Base-by-base conservation (phyloP, 257 asterid genomes). In the Voacanga thouarsii region DNA sequence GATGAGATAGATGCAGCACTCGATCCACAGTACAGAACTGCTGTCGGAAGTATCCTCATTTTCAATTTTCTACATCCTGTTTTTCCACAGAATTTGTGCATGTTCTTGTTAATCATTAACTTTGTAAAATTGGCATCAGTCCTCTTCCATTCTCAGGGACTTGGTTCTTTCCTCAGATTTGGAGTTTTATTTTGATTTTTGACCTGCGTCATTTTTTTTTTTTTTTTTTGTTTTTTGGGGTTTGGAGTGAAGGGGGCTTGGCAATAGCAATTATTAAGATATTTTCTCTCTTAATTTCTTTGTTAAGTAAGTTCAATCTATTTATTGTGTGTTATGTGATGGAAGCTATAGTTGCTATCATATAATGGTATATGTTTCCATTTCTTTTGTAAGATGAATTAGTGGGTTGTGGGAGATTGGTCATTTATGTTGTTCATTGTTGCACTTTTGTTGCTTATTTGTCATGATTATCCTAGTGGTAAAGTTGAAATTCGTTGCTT, bases 1-100 rank as follows among this genome's bases (percentile, higher is more conserved):
- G 99, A 96, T 77, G 99, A 96, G 89, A 96, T 96, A 64, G 99
- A 96, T 85, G 99, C 99, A 39, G 99, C 99, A 39, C 94, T 96
- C 44, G 99, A 96, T 89, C 98, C 99, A 69, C 99, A 96, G 83
- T 96, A 96, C 89, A 87, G 99, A 89, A 96, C 99, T 28, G 98
- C 99, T 37, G 99, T 96, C 2, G 99, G 99, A 78, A 89, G 99
- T 96, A 96, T 96, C 99, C 99, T 93, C 50, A 80, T 6, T 65
- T 84, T 47, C 41, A 57, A 16, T 60, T 61, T 74, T 74, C 24
- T 77, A 56, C 67, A 41, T 79, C 75, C 74, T 45, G n/a, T 41
- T 55, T 70, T 12, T 69, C 68, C 61, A 14, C 78, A 50, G 47
- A 39, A 74, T 57, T 39, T 72, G 69, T 50, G 19, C 50, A 41